A percentile compares a stretch with the other conserved stretches of the same genome.
These are phyloP conservation scores for Colletotrichum sp. DNA, from an alignment of 2,329 filamentous ascomycete genomes.

Conservation along the genomic window DNA sequence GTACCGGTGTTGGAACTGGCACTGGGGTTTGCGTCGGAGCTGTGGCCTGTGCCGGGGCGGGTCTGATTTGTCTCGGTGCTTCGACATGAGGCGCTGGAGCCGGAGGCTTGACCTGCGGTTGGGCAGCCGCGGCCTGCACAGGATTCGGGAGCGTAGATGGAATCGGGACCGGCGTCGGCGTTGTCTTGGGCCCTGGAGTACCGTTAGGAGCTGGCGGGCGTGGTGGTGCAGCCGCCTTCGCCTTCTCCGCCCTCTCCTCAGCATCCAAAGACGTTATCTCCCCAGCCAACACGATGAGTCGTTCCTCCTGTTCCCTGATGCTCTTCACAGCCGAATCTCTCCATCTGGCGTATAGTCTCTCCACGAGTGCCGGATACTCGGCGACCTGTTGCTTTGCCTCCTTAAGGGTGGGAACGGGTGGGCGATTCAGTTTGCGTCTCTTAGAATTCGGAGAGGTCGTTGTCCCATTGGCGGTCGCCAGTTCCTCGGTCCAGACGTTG, in stretches of 20 bases:
- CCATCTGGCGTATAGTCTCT: conserved; percentile 78
- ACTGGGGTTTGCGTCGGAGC: conserved; percentile 25
- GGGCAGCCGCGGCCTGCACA: not conserved
- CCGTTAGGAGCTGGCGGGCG: not conserved
- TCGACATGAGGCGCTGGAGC: not conserved
- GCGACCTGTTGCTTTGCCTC: conserved; percentile 71
- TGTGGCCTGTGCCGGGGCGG: conserved; percentile 27
- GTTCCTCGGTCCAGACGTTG: conserved; percentile 76
- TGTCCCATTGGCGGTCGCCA: conserved; percentile 55
- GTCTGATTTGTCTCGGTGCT: conserved; percentile 4
- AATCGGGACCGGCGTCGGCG: conserved; percentile 8
- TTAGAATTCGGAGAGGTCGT: conserved; percentile 59
- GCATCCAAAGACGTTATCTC: conserved; percentile 74
- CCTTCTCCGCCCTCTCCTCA: conserved; percentile 29
- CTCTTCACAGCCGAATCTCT: conserved; percentile 70
- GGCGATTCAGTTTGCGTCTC: conserved; percentile 77
- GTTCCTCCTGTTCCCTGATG: conserved; percentile 77
- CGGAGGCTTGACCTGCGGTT: not conserved
- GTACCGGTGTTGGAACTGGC: conserved; percentile 10
- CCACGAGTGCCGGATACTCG: conserved; percentile 72
- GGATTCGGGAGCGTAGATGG: not conserved
- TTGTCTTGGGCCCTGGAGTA: not conserved
- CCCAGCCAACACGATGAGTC: conserved; percentile 65
- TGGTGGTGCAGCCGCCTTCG: conserved; percentile 1
- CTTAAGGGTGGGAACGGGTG: conserved; percentile 66